Evolutionary conservation across 2,329 filamentous ascomycete species (phyloP), one percentile per base, ranked within the genome.

Genomic region (Trichoderma afroharzianum): DNA sequence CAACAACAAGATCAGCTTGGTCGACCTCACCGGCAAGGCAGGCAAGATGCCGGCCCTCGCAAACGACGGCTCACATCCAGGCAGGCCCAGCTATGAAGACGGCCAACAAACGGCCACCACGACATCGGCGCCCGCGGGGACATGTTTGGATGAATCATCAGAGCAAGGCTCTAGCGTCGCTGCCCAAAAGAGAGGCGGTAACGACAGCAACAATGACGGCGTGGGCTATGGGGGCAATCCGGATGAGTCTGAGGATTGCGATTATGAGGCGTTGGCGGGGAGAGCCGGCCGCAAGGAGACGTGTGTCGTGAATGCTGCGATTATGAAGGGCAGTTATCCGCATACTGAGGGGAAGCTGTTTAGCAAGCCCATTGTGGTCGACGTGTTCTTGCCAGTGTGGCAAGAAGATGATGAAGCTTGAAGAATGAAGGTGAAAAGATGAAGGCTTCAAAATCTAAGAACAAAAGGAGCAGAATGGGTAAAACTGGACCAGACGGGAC

Each of bases 361-460:
- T 81, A 90, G 95, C 80, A 93, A 94, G 78, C 91, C 93, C 24
- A 91, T 97, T 75, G 91, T 97, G n/a, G 90, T 97, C 14, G 93
- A 97, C 78, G 77, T 97, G 33, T 89, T 94, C 74, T 82, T 96
- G 73, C 91, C 91, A 0, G 83, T 90, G 7, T 81, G 79, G 78
- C 73, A 75, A 32, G 72, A 72, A 32, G 50, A 63, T 6, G 57
- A 71, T 57, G 55, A 32, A 47, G 53, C 36, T 59, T 59, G 26
- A 59, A 57, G 61, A 21, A 24, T 14, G 6, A 55, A 6, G 3
- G 26, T 33, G 61, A 3, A 21, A 39, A 12, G 43, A 50, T 24
- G 43, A 2, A 24, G 0, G n/a, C 11, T 21, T 15, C 18, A 21
- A 47, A 47, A 11, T 1, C n/a, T 11, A 24, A 50, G n/a, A 50